Conservation (phyloP, 1,284 basidiomycete species). For the Cerioporus squamosus region DNA sequence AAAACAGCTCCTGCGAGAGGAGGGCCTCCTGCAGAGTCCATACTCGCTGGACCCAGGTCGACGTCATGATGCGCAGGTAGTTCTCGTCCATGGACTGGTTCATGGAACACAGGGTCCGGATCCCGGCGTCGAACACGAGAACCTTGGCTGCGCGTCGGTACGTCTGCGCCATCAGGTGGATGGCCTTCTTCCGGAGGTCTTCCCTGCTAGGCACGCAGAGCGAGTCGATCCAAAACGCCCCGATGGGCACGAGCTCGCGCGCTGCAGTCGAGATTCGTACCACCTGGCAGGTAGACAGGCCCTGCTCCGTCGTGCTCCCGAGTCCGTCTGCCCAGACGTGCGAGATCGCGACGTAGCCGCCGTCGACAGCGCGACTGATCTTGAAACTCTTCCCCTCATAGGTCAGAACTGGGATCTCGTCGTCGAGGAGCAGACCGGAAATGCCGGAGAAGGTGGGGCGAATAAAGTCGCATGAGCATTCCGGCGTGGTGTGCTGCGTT, state of each 20-base stretch:
- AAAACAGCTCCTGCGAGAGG: neutral
- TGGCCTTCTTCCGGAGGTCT: neutral
- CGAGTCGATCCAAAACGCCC: neutral
- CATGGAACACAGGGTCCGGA: neutral
- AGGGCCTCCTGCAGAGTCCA: neutral
- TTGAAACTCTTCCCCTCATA: no score
- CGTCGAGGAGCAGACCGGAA: no score
- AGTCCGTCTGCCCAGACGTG: neutral
- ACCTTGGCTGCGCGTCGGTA: neutral
- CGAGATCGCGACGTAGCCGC: neutral
- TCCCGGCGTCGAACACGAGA: neutral
- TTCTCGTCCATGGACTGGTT: neutral
- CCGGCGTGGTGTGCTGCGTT: no score
- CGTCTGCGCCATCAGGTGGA: neutral
- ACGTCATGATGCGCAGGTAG: neutral
- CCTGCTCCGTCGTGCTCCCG: neutral
- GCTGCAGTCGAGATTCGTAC: neutral
- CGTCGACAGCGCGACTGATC: no score
- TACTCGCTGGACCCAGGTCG: neutral
- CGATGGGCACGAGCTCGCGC: neutral
- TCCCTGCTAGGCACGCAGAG: neutral
- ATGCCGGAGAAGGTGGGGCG: no score
- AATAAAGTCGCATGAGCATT: no score
- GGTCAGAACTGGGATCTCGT: no score
- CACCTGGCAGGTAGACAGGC: neutral